These are phyloP conservation scores for Candida succiphila DNA, from an alignment of 805 yeast genomes.

Conservation along the genomic window DNA sequence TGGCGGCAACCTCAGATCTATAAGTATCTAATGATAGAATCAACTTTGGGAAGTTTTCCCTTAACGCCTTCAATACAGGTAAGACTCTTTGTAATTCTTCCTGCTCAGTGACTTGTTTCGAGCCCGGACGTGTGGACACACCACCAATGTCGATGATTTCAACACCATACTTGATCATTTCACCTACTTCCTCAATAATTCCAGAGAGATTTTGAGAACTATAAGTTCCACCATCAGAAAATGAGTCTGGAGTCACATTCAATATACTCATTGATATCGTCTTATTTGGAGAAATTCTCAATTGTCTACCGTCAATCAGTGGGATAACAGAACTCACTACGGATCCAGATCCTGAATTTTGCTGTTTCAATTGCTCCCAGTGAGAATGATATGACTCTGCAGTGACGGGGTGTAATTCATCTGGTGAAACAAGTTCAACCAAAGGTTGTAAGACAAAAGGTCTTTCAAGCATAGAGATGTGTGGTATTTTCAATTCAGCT, in stretches of 20 bases:
- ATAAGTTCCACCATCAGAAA: conserved; percentile 75
- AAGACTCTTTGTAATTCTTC: conserved; percentile 66
- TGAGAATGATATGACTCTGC: conserved; percentile 74
- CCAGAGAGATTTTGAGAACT: conserved; percentile 29
- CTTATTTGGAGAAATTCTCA: conserved; percentile 11
- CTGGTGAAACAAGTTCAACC: conserved; percentile 67
- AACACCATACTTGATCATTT: conserved; percentile 52
- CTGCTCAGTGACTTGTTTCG: conserved; percentile 46
- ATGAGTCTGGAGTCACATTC: conserved; percentile 90
- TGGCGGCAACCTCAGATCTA: conserved; percentile 63
- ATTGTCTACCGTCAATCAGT: conserved; percentile 33
- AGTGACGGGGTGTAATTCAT: conserved; percentile 69
- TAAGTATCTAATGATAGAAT: conserved; percentile 85
- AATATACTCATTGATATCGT: conserved; percentile 81
- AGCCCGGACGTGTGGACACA: conserved; percentile 85
- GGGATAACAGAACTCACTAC: conserved; percentile 40
- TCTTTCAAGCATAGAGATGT: conserved; percentile 78
- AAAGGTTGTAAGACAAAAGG: conserved; percentile 86
- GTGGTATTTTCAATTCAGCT: conserved; percentile 67
- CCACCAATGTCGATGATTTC: conserved; percentile 88
- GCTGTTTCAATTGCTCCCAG: conserved; percentile 35
- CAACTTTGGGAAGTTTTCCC: conserved; percentile 26
- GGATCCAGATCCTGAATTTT: conserved; percentile 31
- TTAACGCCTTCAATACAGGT: conserved; percentile 56
- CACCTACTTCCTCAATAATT: conserved; percentile 24